Evolutionary conservation across 2,329 filamentous ascomycete genomes (phyloP).

Genomic region (Aureobasidium sp.): DNA sequence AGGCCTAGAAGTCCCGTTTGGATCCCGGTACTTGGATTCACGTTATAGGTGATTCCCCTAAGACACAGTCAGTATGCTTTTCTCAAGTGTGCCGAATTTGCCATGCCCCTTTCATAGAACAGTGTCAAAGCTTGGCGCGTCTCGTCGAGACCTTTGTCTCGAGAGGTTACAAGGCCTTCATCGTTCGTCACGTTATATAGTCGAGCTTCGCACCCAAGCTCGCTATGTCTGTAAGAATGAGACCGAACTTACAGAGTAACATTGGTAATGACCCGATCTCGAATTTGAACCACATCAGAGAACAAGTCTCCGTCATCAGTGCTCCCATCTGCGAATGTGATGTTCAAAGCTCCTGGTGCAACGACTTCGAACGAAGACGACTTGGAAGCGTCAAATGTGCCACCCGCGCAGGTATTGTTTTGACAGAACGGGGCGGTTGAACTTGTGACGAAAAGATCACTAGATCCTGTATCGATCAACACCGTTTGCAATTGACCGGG

Average conservation of each 20-base stretch:
- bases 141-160: too few species aligned
- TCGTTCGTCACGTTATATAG: neutral
- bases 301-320: constrained; percentile 26
- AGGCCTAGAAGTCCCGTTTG: constrained; percentile 29
- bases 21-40: constrained; percentile 26
- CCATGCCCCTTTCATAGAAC: constrained; percentile 18
- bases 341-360: constrained; percentile 26
- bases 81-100: neutral
- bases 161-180: too few species aligned
- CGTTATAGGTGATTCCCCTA: constrained; percentile 23
- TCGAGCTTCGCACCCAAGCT: neutral
- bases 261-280: neutral
- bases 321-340: constrained; percentile 26
- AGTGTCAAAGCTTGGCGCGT: constrained; percentile 21
- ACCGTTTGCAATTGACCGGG: constrained; percentile 28
- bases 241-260: neutral
- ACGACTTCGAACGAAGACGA: constrained; percentile 25
- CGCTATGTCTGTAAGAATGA: neutral
- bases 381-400: constrained; percentile 24
- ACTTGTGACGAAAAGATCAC: constrained; percentile 29
- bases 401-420: constrained; percentile 24
- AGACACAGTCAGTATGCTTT: neutral
- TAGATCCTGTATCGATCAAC: constrained; percentile 30
- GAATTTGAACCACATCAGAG: constrained; percentile 22
- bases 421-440: constrained; percentile 23